Conservation (phyloP, 345 rosid genomes). For the Geranium brycei region DNA sequence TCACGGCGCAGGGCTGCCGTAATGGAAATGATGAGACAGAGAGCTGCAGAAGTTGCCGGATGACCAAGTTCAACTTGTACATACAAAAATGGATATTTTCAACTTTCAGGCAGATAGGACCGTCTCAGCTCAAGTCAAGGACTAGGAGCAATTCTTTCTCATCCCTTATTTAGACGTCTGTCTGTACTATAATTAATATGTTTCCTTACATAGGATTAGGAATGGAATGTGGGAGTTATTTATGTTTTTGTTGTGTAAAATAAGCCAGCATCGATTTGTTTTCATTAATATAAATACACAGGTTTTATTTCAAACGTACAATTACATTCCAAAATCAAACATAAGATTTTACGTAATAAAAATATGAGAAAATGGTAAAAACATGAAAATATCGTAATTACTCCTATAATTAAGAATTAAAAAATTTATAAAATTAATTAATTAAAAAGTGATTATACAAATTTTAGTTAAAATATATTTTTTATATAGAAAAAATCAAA, state of each 20-base stretch:
- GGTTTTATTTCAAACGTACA: too few relatives aligned
- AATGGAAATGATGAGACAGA: conserved; percentile 99
- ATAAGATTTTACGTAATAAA: too few relatives aligned
- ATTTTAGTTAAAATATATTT: too few relatives aligned
- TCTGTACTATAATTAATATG: conserved; percentile 34
- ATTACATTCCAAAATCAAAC: too few relatives aligned
- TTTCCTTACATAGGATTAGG: too few relatives aligned
- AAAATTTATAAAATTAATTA: too few relatives aligned
- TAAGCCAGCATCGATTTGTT: too few relatives aligned
- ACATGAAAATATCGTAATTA: too few relatives aligned
- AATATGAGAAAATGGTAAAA: too few relatives aligned
- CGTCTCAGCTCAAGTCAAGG: not conserved
- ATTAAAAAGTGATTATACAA: too few relatives aligned
- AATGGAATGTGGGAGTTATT: not conserved
- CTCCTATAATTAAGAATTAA: too few relatives aligned
- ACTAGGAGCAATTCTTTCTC: conserved; percentile 20
- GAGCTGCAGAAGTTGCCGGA: conserved; percentile 87
- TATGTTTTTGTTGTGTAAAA: not conserved
- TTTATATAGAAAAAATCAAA: too few relatives aligned
- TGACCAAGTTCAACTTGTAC: not conserved
- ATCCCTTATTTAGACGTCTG: conserved; percentile 14
- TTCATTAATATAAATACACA: not conserved
- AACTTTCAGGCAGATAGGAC: not conserved
- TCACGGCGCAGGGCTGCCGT: conserved; percentile 98
- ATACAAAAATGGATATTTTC: not conserved